A percentile compares a stretch with the other conserved stretches of the same genome.
Evolutionary conservation across 768 basidiomycete species (phyloP).

Genomic region (Mycena epipterygia): DNA sequence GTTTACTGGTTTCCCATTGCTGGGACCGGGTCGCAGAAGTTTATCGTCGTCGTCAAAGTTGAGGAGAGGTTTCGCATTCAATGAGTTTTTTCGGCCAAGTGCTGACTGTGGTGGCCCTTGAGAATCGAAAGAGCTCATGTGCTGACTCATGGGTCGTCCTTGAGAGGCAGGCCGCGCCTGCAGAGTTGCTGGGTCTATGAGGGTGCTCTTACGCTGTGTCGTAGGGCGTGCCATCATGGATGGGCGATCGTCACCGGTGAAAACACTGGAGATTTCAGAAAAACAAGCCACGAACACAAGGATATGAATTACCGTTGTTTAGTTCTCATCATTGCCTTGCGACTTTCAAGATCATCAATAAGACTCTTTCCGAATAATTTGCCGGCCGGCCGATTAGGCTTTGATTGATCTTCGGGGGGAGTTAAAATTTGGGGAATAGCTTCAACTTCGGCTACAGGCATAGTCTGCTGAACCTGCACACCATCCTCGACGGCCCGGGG

Average conservation of each 20-base stretch:
- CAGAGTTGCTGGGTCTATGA: constrained; percentile 80
- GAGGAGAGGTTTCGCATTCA: constrained; percentile 73
- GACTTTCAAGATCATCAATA: constrained; percentile 89
- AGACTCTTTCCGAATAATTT: constrained; percentile 90
- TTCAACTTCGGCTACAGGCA: constrained; percentile 54
- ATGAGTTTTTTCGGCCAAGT: constrained; percentile 63
- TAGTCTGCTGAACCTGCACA: constrained; percentile 73
- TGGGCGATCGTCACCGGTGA: constrained; percentile 89
- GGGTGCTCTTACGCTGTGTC: constrained; percentile 68
- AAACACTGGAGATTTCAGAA: constrained; percentile 67
- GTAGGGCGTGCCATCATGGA: constrained; percentile 90
- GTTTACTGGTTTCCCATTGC: constrained; percentile 49
- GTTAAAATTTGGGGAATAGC: constrained; percentile 44
- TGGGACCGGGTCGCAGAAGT: constrained; percentile 41
- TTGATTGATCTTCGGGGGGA: constrained; percentile 48
- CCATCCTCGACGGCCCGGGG: constrained; percentile 85
- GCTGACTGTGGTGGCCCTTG: constrained; percentile 51
- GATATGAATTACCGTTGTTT: constrained; percentile 77
- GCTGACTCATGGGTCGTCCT: constrained; percentile 59
- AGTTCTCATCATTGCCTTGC: constrained; percentile 85
- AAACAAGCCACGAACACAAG: not conserved
- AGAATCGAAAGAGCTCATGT: constrained; percentile 58
- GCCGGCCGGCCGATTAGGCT: constrained; percentile 73
- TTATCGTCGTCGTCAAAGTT: constrained; percentile 70
- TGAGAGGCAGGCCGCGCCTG: constrained; percentile 41